phyloP scores from a whole-genome alignment of 495 filamentous ascomycete species.

The Staphylotrichum tortipilum region DNA sequence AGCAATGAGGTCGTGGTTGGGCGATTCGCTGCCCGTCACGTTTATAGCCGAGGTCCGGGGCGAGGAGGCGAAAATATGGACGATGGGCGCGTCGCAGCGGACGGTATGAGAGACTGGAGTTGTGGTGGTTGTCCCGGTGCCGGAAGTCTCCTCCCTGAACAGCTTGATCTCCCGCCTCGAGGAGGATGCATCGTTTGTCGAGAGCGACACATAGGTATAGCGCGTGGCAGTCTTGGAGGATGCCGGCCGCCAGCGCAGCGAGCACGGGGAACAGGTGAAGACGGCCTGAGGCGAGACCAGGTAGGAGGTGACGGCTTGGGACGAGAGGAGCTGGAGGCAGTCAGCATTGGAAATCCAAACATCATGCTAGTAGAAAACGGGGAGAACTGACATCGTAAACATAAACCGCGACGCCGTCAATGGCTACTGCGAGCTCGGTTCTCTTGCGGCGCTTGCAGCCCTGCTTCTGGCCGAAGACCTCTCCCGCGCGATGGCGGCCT shows the following conservation, averaged over 20 bases:
- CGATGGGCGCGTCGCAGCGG: constrained; percentile 17
- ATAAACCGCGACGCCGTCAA: constrained; percentile 86
- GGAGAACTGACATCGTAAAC: constrained; percentile 70
- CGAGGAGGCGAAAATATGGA: constrained; percentile 23
- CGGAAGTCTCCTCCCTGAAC: constrained; percentile 54
- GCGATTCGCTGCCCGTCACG: not conserved
- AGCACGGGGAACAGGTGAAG: constrained; percentile 70
- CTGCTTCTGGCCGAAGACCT: constrained; percentile 60
- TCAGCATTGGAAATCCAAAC: constrained; percentile 13
- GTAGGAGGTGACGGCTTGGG: constrained; percentile 76
- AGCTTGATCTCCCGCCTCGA: constrained; percentile 36
- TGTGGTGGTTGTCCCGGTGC: constrained; percentile 47
- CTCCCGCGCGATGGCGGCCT: constrained; percentile 53
- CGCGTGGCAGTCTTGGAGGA: constrained; percentile 48
- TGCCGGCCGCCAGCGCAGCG: constrained; percentile 53
- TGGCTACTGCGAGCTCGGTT: constrained; percentile 68
- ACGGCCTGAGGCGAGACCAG: constrained; percentile 71
- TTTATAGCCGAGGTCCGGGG: constrained; percentile 8
- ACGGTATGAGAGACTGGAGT: constrained; percentile 15
- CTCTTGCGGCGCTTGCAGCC: constrained; percentile 78
- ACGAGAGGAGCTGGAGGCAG: constrained; percentile 57
- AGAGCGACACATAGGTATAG: constrained; percentile 56
- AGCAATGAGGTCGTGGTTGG: constrained; percentile 28
- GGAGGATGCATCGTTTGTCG: constrained; percentile 25
- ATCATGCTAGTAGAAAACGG: not conserved